Percentiles rank a stretch among this genome's conserved stretches.
phyloP scores from a whole-genome alignment of 2,329 filamentous ascomycete genomes.

The Leptosphaerulina australis region DNA sequence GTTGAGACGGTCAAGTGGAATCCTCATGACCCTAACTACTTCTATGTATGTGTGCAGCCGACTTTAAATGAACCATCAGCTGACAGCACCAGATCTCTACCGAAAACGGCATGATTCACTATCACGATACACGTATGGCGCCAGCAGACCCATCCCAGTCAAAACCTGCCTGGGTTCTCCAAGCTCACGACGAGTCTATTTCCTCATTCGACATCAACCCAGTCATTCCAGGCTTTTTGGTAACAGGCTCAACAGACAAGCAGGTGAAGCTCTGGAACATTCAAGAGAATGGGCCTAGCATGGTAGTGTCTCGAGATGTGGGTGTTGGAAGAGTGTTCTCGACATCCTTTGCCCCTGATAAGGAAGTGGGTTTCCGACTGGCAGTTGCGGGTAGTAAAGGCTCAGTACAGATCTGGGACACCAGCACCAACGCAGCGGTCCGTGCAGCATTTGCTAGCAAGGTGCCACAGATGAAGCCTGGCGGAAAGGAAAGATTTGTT shows the following conservation, averaged over 20 bases:
- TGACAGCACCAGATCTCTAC: slow-evolving; percentile 65
- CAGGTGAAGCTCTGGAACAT: slow-evolving; percentile 98
- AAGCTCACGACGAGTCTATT: slow-evolving; percentile 91
- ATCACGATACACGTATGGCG: slow-evolving; percentile 82
- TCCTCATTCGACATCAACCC: slow-evolving; percentile 93
- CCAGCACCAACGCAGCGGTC: slow-evolving; percentile 87
- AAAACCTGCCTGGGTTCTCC: slow-evolving; percentile 91
- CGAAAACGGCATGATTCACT: slow-evolving; percentile 88
- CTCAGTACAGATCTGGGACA: slow-evolving; percentile 93
- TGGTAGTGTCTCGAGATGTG: slow-evolving; percentile 90
- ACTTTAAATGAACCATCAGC: slow-evolving; percentile 1
- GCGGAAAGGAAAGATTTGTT: slow-evolving; percentile 76
- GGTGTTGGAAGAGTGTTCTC: slow-evolving; percentile 96
- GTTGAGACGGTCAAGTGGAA: slow-evolving; percentile 94
- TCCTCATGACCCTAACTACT: slow-evolving; percentile 88
- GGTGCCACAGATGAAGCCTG: slow-evolving; percentile 64
- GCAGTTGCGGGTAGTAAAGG: slow-evolving; percentile 96
- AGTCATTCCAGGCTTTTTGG: slow-evolving; percentile 88
- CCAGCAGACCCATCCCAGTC: slow-evolving; percentile 74
- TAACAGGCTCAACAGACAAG: slow-evolving; percentile 91
- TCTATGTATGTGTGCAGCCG: slow-evolving; percentile 68
- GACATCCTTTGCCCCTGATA: slow-evolving; percentile 85
- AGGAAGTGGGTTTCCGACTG: slow-evolving; percentile 88
- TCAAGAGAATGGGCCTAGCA: slow-evolving; percentile 75
- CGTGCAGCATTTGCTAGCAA: slow-evolving; percentile 80